Conservation (phyloP, 352 stramenopile species). For the Aphanomyces invadans region DNA sequence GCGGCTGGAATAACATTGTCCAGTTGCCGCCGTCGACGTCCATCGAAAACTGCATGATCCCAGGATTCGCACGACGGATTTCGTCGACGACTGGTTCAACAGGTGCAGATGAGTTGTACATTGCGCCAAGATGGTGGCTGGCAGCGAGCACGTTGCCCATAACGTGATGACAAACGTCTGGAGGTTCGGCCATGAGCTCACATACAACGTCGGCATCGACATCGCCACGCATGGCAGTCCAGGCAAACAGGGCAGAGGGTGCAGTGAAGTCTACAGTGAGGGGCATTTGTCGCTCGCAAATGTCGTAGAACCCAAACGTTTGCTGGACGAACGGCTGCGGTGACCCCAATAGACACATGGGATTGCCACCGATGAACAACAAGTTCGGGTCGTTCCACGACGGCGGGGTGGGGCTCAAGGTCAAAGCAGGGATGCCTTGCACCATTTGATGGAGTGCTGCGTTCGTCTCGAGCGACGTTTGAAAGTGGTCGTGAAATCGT, state of each 20-base stretch:
- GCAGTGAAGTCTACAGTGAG: not conserved
- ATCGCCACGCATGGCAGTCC: not conserved
- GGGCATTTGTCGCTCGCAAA: not conserved
- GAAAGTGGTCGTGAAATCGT: not conserved
- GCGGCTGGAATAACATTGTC: not conserved
- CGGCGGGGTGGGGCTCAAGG: not conserved
- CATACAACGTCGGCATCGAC: not conserved
- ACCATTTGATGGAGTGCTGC: not conserved
- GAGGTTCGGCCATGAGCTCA: no score
- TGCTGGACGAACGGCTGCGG: not conserved
- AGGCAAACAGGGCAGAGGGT: not conserved
- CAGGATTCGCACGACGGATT: not conserved
- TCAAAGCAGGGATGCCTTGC: not conserved
- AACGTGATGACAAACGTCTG: no score
- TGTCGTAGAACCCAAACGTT: constrained; percentile 13
- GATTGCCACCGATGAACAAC: constrained; percentile 9
- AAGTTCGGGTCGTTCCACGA: not conserved
- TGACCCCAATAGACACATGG: not conserved
- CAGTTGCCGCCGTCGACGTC: not conserved
- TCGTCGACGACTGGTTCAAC: no score
- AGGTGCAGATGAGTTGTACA: no score
- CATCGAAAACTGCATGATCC: not conserved
- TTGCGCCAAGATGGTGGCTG: no score
- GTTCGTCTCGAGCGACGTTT: not conserved
- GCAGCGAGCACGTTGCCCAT: no score